phyloP scores from a whole-genome alignment of 2,329 filamentous ascomycete genomes.

The Rhynchosporium graminicola region DNA sequence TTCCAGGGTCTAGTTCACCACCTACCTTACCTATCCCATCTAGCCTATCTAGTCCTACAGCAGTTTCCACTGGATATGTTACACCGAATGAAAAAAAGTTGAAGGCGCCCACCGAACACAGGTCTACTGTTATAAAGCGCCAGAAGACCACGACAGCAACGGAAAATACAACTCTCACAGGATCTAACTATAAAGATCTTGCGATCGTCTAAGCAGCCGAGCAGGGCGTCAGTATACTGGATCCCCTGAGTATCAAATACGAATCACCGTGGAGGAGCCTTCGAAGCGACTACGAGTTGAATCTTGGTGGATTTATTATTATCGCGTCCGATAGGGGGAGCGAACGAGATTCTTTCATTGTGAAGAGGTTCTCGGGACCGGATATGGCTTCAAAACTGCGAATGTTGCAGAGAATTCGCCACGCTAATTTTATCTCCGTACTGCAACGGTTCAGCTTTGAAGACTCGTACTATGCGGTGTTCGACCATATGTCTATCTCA shows the following conservation, averaged over 20 bases:
- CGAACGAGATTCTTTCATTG: slow-evolving; percentile 5
- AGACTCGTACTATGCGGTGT: slow-evolving; percentile 22
- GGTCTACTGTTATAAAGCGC: neutral
- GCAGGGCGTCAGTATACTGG: neutral
- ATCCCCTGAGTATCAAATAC: slow-evolving; percentile 9
- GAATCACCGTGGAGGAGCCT: slow-evolving; percentile 18
- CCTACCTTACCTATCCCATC: neutral
- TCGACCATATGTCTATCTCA: slow-evolving; percentile 22
- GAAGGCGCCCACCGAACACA: neutral
- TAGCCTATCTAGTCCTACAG: neutral
- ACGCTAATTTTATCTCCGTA: slow-evolving; percentile 22
- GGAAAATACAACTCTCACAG: neutral
- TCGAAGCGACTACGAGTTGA: slow-evolving; percentile 15
- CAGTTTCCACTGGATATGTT: neutral
- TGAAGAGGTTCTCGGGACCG: slow-evolving; percentile 19
- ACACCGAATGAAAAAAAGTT: neutral
- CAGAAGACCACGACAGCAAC: neutral
- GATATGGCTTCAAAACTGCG: slow-evolving; percentile 18
- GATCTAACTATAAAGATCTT: slow-evolving; percentile 1
- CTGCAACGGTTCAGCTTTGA: slow-evolving; percentile 22
- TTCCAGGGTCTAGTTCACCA: neutral
- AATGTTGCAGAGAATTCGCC: slow-evolving; percentile 22
- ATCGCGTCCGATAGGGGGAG: slow-evolving; percentile 18
- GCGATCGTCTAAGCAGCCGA: neutral
- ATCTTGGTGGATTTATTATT: slow-evolving; percentile 18